These are phyloP conservation scores for Teunomyces lycoperdinae DNA, from an alignment of 805 yeast species.

Conservation along the genomic window DNA sequence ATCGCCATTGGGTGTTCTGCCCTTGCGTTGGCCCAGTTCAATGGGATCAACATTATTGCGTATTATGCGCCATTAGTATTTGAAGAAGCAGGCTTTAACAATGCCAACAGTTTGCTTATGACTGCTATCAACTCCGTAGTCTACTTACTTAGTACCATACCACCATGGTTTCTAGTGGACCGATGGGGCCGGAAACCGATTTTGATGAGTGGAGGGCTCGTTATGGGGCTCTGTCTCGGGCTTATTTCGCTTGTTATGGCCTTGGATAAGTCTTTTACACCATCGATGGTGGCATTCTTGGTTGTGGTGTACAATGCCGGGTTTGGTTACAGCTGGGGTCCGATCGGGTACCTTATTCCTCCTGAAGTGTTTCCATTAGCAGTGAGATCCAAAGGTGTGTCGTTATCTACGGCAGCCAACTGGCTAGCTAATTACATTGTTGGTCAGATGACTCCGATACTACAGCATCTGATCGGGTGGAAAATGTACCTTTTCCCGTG, in stretches of 20 bases:
- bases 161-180: slow-evolving; percentile 47
- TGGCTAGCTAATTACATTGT: slow-evolving; percentile 46
- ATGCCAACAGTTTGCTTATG: slow-evolving; percentile 41
- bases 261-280: slow-evolving; percentile 30
- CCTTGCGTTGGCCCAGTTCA: slow-evolving; percentile 44
- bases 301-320: slow-evolving; percentile 43
- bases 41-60: slow-evolving; percentile 57
- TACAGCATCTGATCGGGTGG: slow-evolving; percentile 41
- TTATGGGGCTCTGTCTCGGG: slow-evolving; percentile 37
- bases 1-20: slow-evolving; percentile 42
- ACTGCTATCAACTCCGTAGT: slow-evolving; percentile 42
- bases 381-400: slow-evolving; percentile 43
- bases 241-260: slow-evolving; percentile 34
- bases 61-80: slow-evolving; percentile 60
- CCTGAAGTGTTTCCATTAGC: slow-evolving; percentile 45
- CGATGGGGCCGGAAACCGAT: slow-evolving; percentile 47
- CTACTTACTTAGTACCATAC: slow-evolving; percentile 38
- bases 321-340: slow-evolving; percentile 48
- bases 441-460: slow-evolving; percentile 44
- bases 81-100: slow-evolving; percentile 44
- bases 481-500: slow-evolving; percentile 42
- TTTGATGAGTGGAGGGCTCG: slow-evolving; percentile 37
- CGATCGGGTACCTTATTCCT: slow-evolving; percentile 43
- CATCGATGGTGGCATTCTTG: slow-evolving; percentile 37
- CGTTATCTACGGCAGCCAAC: slow-evolving; percentile 43